Conservation (phyloP, 1,284 basidiomycete genomes). For the Apiotrichum akiyoshidainum region DNA sequence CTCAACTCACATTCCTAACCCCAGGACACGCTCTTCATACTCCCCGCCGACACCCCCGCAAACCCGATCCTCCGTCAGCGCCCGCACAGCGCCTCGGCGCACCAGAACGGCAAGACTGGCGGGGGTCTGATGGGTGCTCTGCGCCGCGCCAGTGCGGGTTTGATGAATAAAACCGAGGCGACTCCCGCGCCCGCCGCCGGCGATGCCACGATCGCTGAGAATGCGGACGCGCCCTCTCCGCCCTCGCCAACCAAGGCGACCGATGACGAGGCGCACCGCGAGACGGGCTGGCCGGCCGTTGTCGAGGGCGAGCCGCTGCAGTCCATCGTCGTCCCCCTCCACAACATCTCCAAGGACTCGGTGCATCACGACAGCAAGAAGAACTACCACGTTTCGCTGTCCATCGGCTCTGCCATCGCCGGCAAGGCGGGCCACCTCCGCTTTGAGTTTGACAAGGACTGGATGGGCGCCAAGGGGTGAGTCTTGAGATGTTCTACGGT, state of each 20-base stretch:
- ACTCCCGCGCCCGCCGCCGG: conserved; percentile 8
- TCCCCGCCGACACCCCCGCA: conserved; percentile 35
- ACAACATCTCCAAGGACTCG: conserved; percentile 30
- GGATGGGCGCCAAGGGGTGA: conserved; percentile 47
- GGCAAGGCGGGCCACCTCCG: conserved; percentile 37
- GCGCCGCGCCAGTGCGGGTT: conserved; percentile 17
- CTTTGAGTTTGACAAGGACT: conserved; percentile 48
- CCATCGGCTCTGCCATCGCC: conserved; percentile 8
- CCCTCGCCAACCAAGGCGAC: conserved; percentile 18
- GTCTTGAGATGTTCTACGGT: conserved; percentile 12
- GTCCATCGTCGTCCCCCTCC: conserved; percentile 32
- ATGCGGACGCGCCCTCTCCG: conserved; percentile 9
- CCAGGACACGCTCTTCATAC: conserved; percentile 40
- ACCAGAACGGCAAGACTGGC: conserved; percentile 14
- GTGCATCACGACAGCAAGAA: conserved; percentile 4
- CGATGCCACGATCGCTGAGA: background rate
- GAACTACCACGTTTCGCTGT: conserved; percentile 6
- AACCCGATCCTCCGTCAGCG: conserved; percentile 34
- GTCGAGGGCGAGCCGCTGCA: conserved; percentile 35
- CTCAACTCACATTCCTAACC: background rate
- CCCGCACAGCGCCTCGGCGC: conserved; percentile 26
- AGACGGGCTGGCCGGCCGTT: conserved; percentile 40
- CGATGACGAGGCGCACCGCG: conserved; percentile 29
- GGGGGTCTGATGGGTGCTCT: conserved; percentile 37
- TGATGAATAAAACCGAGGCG: background rate